Conservation (phyloP, 208 protist genomes). For the Leishmania guyanensis region DNA sequence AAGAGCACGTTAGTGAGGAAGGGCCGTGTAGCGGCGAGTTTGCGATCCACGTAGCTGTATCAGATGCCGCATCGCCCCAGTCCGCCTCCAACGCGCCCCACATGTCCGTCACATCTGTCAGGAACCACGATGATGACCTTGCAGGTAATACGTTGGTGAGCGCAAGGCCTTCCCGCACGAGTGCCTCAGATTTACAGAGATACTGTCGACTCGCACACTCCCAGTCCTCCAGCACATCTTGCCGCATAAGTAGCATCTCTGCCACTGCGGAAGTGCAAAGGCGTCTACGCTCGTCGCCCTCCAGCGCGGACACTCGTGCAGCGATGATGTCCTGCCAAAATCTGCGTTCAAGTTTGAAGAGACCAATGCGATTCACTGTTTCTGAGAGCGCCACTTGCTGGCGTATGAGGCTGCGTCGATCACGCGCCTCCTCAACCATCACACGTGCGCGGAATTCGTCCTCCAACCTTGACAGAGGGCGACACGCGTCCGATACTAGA, state of each 20-base stretch:
- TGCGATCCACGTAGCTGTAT: conserved; percentile 1
- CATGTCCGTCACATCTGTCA: conserved; percentile 1
- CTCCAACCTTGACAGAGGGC: conserved; percentile 17
- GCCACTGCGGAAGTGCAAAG: conserved; percentile 5
- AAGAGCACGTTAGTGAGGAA: neutral
- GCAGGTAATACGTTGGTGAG: neutral
- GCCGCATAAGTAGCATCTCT: neutral
- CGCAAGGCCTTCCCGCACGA: neutral
- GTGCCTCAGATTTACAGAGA: conserved; percentile 2
- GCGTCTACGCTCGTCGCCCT: neutral
- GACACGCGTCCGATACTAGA: conserved; percentile 17
- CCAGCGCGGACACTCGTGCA: conserved; percentile 5
- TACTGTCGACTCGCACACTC: neutral
- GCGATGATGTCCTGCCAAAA: neutral
- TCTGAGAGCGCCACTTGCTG: conserved; percentile 2
- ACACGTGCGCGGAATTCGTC: conserved; percentile 9
- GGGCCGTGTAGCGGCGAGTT: neutral
- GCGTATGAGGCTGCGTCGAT: neutral
- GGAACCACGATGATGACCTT: neutral
- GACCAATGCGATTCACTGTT: neutral
- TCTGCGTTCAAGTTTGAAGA: conserved; percentile 6
- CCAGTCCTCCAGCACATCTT: conserved; percentile 1
- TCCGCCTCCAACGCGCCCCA: conserved; percentile 10
- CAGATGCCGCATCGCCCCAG: conserved; percentile 7
- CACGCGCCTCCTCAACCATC: neutral